A percentile compares a stretch with the other conserved stretches of the same genome.
phyloP scores from a whole-genome alignment of 2,329 filamentous ascomycete genomes.

The Paracorniculantispora psalliotae region DNA sequence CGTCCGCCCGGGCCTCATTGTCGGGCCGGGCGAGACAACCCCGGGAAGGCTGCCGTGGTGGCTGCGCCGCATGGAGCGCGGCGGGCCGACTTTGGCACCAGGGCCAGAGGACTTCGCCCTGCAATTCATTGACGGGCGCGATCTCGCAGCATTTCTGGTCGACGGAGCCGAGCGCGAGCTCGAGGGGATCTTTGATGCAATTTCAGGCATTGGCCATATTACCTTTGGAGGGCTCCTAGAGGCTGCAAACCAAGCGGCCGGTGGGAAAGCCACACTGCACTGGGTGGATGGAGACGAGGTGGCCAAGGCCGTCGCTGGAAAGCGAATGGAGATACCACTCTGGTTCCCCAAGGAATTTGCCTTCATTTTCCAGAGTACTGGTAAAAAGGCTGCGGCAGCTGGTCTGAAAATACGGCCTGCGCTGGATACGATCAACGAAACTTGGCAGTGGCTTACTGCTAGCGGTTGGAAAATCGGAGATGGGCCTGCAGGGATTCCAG shows the following conservation, averaged over 20 bases:
- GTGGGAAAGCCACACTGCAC: conserved; percentile 4
- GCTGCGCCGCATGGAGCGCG: conserved; percentile 11
- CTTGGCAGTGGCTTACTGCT: conserved; percentile 13
- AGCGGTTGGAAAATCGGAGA: conserved; percentile 7
- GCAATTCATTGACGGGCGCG: conserved; percentile 16
- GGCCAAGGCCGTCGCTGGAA: not conserved
- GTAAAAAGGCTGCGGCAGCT: conserved; percentile 1
- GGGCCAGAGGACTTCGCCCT: conserved; percentile 9
- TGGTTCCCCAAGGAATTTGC: conserved; percentile 5
- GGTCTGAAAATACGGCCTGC: conserved; percentile 11
- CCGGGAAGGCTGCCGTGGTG: conserved; percentile 12
- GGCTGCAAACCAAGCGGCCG: not conserved
- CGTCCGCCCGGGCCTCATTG: conserved; percentile 11
- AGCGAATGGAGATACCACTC: conserved; percentile 12
- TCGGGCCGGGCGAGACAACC: conserved; percentile 11
- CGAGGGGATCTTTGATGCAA: conserved; percentile 2
- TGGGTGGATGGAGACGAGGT: conserved; percentile 14
- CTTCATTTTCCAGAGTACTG: not conserved
- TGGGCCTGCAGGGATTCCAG: conserved; percentile 1
- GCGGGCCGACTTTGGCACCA: conserved; percentile 14
- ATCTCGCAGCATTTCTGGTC: conserved; percentile 14
- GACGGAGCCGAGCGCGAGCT: conserved; percentile 13
- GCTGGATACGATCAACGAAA: conserved; percentile 11
- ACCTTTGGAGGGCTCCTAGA: conserved; percentile 8
- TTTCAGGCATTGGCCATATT: not conserved